Conservation (phyloP, 768 basidiomycete genomes). For the Postia placenta region DNA sequence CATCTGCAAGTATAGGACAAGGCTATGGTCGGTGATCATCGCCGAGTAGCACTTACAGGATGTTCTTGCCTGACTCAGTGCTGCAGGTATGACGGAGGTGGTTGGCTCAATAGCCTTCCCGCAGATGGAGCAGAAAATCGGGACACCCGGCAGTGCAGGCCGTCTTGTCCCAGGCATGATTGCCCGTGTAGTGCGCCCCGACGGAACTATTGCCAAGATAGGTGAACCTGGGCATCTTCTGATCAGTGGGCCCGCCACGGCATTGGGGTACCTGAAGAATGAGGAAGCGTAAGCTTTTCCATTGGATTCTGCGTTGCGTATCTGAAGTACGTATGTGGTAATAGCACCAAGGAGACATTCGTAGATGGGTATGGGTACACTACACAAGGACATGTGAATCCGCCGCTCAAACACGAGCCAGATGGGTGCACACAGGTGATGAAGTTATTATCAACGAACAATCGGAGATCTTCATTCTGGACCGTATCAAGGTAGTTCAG, state of each 20-base stretch:
- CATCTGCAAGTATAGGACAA: slow-evolving; percentile 49
- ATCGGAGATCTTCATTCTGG: slow-evolving; percentile 53
- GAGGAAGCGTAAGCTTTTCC: slow-evolving; percentile 15
- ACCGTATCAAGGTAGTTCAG: slow-evolving; percentile 59
- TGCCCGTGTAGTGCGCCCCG: slow-evolving; percentile 48
- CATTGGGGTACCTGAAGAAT: slow-evolving; percentile 28
- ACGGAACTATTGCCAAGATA: slow-evolving; percentile 49
- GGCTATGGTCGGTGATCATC: slow-evolving; percentile 37
- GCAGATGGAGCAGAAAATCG: slow-evolving; percentile 40
- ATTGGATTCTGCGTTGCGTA: not conserved
- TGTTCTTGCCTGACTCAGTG: no score
- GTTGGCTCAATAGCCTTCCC: slow-evolving; percentile 47
- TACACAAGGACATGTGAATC: slow-evolving; percentile 20
- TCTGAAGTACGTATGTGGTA: slow-evolving; percentile 5
- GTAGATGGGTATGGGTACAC: slow-evolving; percentile 38
- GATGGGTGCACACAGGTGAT: slow-evolving; percentile 65
- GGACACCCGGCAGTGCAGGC: slow-evolving; percentile 46
- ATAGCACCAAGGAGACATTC: slow-evolving; percentile 61
- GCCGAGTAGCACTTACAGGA: not conserved
- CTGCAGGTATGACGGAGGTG: slow-evolving; percentile 63
- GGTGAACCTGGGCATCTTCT: slow-evolving; percentile 59
- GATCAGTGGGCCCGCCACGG: slow-evolving; percentile 34
- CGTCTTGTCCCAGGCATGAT: slow-evolving; percentile 46
- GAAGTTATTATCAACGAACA: slow-evolving; percentile 50
- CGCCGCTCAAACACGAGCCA: slow-evolving; percentile 12